phyloP scores from a whole-genome alignment of 148 eudicot species.

The Mesembryanthemum crystallinum region DNA sequence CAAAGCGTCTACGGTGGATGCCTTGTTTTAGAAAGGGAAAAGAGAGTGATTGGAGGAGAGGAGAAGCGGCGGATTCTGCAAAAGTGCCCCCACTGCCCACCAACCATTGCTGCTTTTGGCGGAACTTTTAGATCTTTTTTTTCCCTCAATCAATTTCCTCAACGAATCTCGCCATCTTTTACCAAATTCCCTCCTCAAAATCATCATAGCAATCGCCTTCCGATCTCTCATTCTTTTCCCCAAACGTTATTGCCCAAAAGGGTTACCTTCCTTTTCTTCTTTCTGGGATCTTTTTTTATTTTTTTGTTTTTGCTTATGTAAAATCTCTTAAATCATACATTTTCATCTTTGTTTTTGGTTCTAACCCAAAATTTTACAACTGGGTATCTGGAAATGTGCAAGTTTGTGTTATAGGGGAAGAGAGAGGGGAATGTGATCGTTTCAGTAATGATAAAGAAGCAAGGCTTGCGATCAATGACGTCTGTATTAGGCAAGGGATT shows the following conservation, averaged over 20 bases:
- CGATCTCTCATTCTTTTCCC: slow-evolving; percentile 11
- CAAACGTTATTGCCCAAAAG: not conserved
- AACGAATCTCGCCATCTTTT: not conserved
- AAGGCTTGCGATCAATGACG: slow-evolving; percentile 30
- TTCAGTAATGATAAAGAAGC: slow-evolving; percentile 30
- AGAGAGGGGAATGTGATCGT: slow-evolving; percentile 16
- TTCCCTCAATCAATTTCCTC: not conserved
- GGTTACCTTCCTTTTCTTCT: slow-evolving; percentile 2
- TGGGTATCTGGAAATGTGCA: slow-evolving; percentile 8
- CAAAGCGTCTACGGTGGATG: not conserved
- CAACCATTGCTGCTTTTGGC: slow-evolving; percentile 7
- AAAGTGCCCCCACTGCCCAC: not conserved
- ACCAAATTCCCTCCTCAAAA: not conserved
- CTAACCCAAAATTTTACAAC: not conserved
- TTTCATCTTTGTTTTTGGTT: not conserved
- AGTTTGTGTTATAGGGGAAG: not conserved
- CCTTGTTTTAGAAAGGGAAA: not conserved
- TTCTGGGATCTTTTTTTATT: not conserved
- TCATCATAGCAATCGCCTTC: not conserved
- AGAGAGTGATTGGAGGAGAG: slow-evolving; percentile 9
- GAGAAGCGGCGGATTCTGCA: slow-evolving; percentile 13
- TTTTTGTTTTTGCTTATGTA: not conserved
- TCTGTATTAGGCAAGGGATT: slow-evolving; percentile 27
- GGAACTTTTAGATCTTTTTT: not conserved
- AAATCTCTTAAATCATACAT: slow-evolving; percentile 1